These are phyloP conservation scores for Limnomonas spitsbergensis DNA, from an alignment of 139 green algal species.

Conservation along the genomic window DNA sequence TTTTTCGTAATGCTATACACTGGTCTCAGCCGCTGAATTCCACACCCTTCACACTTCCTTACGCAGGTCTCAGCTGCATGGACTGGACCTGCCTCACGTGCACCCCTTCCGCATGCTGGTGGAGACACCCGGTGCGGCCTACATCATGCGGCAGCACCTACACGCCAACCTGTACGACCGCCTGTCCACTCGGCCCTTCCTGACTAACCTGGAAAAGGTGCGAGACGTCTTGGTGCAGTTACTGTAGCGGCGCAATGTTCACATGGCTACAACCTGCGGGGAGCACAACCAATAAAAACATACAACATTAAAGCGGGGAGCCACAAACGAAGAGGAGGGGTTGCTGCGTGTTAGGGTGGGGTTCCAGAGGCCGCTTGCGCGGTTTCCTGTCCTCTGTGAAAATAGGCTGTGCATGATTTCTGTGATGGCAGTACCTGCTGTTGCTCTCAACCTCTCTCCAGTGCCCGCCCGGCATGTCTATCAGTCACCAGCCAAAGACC, in stretches of 20 bases:
- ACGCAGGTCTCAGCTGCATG: constrained; percentile 43
- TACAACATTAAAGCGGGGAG: not conserved
- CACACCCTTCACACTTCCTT: constrained; percentile 9
- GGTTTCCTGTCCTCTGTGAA: too few relatives aligned
- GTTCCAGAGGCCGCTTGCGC: too few relatives aligned
- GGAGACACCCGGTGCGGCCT: constrained; percentile 67
- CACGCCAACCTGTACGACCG: constrained; percentile 83
- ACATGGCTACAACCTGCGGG: not conserved
- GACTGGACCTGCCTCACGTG: constrained; percentile 57
- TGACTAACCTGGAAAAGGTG: constrained; percentile 86
- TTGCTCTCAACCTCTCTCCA: too few relatives aligned
- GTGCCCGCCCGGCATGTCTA: too few relatives aligned
- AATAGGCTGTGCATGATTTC: too few relatives aligned
- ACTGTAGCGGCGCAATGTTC: not conserved
- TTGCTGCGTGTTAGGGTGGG: too few relatives aligned
- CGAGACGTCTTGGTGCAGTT: not conserved
- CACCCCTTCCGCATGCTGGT: constrained; percentile 70
- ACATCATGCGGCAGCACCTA: constrained; percentile 85
- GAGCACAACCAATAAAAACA: too few relatives aligned
- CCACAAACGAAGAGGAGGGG: not conserved
- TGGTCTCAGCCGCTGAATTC: too few relatives aligned
- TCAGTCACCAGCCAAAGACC: too few relatives aligned
- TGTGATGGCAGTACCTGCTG: too few relatives aligned
- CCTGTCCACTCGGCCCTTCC: constrained; percentile 87
- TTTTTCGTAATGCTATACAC: too few relatives aligned